These are phyloP conservation scores for Brassica cretica DNA, from an alignment of 345 rosid species.

Conservation along the genomic window DNA sequence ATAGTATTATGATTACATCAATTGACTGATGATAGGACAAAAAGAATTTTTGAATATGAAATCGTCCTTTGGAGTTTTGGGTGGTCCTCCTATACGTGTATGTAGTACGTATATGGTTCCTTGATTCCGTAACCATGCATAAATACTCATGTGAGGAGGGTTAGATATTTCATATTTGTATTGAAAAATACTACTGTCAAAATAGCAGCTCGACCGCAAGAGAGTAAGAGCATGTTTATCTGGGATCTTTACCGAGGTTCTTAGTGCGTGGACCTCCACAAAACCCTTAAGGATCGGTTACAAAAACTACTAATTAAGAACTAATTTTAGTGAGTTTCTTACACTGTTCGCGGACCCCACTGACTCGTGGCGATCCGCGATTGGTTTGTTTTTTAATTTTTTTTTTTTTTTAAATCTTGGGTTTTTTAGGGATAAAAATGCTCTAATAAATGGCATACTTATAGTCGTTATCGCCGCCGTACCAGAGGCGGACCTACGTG, in stretches of 20 bases:
- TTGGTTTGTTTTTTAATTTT: too few relatives aligned
- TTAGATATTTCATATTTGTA: constrained; percentile 39
- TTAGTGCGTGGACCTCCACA: too few relatives aligned
- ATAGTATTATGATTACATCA: constrained; percentile 3
- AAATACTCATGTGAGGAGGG: neutral
- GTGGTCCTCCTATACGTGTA: neutral
- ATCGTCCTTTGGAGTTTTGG: neutral
- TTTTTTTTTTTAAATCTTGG: too few relatives aligned
- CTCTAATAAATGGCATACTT: constrained; percentile 30
- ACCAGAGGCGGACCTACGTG: too few relatives aligned
- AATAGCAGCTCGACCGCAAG: constrained; percentile 24
- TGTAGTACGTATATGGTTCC: neutral
- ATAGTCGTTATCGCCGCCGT: constrained; percentile 28
- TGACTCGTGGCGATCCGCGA: too few relatives aligned
- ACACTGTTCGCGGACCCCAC: too few relatives aligned
- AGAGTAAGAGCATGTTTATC: too few relatives aligned
- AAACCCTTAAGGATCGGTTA: too few relatives aligned
- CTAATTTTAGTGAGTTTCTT: too few relatives aligned
- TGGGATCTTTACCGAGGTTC: too few relatives aligned
- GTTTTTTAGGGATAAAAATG: too few relatives aligned
- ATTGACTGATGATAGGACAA: constrained; percentile 15
- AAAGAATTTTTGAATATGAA: neutral
- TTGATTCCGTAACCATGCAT: constrained; percentile 26
- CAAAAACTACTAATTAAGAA: too few relatives aligned
- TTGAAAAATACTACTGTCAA: constrained; percentile 29